These are phyloP conservation scores for Vitis labrusca DNA, from an alignment of 164 flowering plant genomes.

Conservation along the genomic window DNA sequence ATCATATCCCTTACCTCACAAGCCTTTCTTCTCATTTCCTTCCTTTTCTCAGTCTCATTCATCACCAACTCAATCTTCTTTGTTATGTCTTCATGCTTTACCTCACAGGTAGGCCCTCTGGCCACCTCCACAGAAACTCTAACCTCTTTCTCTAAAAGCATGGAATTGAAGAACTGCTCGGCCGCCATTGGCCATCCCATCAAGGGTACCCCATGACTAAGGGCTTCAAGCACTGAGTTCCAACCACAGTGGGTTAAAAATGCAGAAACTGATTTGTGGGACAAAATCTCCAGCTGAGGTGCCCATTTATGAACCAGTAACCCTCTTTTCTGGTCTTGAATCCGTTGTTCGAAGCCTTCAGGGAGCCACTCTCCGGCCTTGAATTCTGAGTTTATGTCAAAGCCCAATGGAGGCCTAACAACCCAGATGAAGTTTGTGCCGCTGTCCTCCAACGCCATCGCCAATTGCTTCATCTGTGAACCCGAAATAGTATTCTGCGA, in stretches of 20 bases:
- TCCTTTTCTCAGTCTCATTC: constrained; percentile 34
- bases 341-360: constrained; percentile 35
- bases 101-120: constrained; percentile 43
- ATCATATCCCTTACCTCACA: constrained; percentile 32
- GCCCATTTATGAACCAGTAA: constrained; percentile 48
- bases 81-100: constrained; percentile 31
- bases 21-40: constrained; percentile 35
- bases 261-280: constrained; percentile 30
- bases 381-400: constrained; percentile 25
- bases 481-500: constrained; percentile 50
- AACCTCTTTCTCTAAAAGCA: constrained; percentile 35
- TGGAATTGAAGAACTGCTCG: constrained; percentile 52
- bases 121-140: constrained; percentile 63
- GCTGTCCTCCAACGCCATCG: constrained; percentile 51
- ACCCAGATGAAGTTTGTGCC: constrained; percentile 46
- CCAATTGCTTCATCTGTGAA: constrained; percentile 53
- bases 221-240: constrained; percentile 55
- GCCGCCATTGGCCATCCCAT: constrained; percentile 61
- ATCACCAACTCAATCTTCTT: constrained; percentile 42
- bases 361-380: constrained; percentile 26
- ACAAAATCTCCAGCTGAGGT: constrained; percentile 51
- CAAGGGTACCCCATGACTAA: constrained; percentile 45
- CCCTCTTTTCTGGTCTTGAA: constrained; percentile 26
- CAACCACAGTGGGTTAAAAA: constrained; percentile 61
- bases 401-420: constrained; percentile 38